A percentile compares a stretch with the other conserved stretches of the same genome.
Evolutionary conservation across 2,329 filamentous ascomycete species (phyloP).

Genomic region (Incumbomyces lentus): DNA sequence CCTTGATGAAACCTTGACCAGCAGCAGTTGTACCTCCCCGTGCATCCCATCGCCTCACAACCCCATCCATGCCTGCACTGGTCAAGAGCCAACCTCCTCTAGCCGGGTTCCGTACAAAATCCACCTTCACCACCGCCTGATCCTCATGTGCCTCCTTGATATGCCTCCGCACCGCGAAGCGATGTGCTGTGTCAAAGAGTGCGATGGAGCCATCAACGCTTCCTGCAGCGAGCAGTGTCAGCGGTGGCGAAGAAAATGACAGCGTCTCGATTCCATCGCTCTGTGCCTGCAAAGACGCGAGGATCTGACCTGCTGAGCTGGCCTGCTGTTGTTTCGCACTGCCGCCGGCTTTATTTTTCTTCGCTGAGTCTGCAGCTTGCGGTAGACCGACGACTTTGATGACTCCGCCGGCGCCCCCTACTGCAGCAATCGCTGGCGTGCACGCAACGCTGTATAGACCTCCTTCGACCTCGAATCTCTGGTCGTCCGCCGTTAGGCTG

Average conservation of each 20-base stretch:
- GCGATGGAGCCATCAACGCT: constrained; percentile 62
- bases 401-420: constrained; percentile 76
- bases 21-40: constrained; percentile 54
- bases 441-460: constrained; percentile 82
- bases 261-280: constrained; percentile 68
- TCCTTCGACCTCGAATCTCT: constrained; percentile 84
- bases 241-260: constrained; percentile 50
- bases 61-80: constrained; percentile 83
- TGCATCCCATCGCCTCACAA: constrained; percentile 78
- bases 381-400: constrained; percentile 81
- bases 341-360: constrained; percentile 35
- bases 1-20: constrained; percentile 61
- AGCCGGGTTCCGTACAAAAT: constrained; percentile 48
- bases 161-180: constrained; percentile 75
- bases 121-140: constrained; percentile 84
- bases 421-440: constrained; percentile 69
- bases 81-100: constrained; percentile 61
- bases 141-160: constrained; percentile 76
- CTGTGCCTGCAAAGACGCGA: constrained; percentile 75
- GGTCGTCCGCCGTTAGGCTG: constrained; percentile 66
- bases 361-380: constrained; percentile 39
- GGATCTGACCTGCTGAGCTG: constrained; percentile 54
- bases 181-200: constrained; percentile 75
- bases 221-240: constrained; percentile 52
- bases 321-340: constrained; percentile 22